Evolutionary conservation across 768 basidiomycete species (phyloP), one percentile per base, ranked within the genome.

Genomic region (Leccinum broughii): DNA sequence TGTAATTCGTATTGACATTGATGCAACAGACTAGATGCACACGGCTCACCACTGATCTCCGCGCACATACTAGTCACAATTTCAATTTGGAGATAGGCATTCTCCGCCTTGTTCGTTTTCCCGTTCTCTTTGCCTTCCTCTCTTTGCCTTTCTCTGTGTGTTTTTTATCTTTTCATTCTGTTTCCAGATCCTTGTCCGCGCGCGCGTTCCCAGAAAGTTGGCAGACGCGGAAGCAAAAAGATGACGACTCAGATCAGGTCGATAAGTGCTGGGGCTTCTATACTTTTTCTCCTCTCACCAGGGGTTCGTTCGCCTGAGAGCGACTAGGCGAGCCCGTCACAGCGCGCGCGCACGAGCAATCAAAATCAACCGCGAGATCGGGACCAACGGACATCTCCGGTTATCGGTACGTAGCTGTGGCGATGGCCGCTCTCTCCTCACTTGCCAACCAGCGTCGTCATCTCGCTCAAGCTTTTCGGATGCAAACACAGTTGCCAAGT

Each of bases 51-150:
- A 22, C 55, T 35, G 34, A 67, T 61, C 59, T 69, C 60, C 61
- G 57, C 56, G 51, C 51, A 55, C 51, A 20, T 60, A 57, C 57
- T 54, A n/a, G 24, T 60, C 54, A 70, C 35, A 71, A 55, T 44
- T n/a, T 35, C n/a, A 26, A 58, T 4, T 48, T 44, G 41, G 41
- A 44, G 41, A 44, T 20, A 52, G 30, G 26, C 46, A 22, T 28
- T 30, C 14, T 51, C 41, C 49, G 32, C 58, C 46, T 35, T 54
- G 41, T 44, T 44, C 9, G n/a, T 44, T 49, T n/a, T 26, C 22
- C 22, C 46, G 13, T 48, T 51, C n/a, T 37, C 35, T 44, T 4
- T 44, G n/a, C n/a, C 10, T 44, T 44, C 41, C 41, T 35, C 10
- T 20, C 41, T 44, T 44, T n/a, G 2, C 41, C 41, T 44, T 44